phyloP scores from a whole-genome alignment of 805 yeast genomes.

The Kodamaea nitidulidarum region DNA sequence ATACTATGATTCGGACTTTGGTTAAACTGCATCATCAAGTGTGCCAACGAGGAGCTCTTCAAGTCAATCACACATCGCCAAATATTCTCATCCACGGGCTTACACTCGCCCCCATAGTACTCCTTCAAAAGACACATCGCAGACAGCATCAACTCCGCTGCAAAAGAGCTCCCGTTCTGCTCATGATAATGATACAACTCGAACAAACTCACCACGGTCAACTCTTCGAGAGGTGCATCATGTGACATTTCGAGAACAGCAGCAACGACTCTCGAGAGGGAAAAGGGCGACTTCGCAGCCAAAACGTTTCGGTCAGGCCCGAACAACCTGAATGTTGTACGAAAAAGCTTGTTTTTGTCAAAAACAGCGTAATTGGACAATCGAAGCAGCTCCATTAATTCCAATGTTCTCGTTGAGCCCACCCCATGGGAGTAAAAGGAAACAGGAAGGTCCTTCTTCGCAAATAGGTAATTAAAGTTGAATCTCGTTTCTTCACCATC shows the following conservation, averaged over 20 bases:
- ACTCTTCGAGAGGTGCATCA: neutral
- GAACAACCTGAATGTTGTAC: constrained; percentile 10
- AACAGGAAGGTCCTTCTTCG: constrained; percentile 9
- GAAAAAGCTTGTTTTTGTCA: constrained; percentile 11
- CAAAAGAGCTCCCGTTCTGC: constrained; percentile 4
- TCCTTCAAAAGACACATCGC: constrained; percentile 6
- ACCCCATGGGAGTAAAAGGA: constrained; percentile 14
- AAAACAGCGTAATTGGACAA: constrained; percentile 14
- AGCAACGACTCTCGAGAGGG: constrained; percentile 2
- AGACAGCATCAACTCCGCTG: constrained; percentile 10
- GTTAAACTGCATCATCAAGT: constrained; percentile 13
- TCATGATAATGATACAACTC: constrained; percentile 10
- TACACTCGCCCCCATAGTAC: constrained; percentile 6
- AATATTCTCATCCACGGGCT: constrained; percentile 8
- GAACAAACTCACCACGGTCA: constrained; percentile 4
- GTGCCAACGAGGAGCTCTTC: constrained; percentile 13
- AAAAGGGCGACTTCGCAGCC: neutral
- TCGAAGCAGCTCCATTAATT: constrained; percentile 7
- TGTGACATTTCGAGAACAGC: constrained; percentile 1
- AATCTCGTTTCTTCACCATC: constrained; percentile 1
- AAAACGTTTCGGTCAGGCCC: constrained; percentile 3
- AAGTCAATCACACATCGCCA: constrained; percentile 13
- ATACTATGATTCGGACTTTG: constrained; percentile 8
- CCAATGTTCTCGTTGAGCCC: constrained; percentile 9
- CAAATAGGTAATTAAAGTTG: neutral